Percentiles rank a stretch among this genome's conserved stretches.
phyloP scores from a whole-genome alignment of 257 asterid species.

The Cynanchum wilfordii region DNA sequence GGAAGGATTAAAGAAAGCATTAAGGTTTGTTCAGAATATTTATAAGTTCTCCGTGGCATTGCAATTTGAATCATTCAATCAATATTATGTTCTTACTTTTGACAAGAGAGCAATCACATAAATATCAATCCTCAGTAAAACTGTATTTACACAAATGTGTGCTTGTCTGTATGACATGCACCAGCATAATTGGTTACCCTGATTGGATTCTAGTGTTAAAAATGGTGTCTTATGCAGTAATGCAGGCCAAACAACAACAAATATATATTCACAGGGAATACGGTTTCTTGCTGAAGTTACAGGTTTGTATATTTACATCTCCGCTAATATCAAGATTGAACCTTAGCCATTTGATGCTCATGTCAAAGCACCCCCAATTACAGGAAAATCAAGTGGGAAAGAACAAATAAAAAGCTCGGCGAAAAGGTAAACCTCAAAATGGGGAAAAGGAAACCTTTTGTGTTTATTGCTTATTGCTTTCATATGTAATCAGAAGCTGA shows the following conservation, averaged over 20 bases:
- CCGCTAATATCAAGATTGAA: not conserved
- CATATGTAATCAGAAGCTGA: not conserved
- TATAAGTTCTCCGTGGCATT: not conserved
- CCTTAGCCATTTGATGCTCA: constrained; percentile 10
- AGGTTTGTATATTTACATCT: constrained; percentile 33
- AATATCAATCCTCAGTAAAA: not conserved
- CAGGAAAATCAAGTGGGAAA: constrained; percentile 40
- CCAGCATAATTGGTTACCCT: not conserved
- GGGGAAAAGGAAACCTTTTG: not conserved
- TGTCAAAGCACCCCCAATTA: not conserved
- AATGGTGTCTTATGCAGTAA: constrained; percentile 39
- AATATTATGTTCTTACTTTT: not conserved
- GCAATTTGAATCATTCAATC: not conserved
- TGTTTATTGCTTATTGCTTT: not conserved
- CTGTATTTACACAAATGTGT: not conserved
- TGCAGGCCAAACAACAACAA: constrained; percentile 79
- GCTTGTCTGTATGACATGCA: not conserved
- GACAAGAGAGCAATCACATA: not conserved
- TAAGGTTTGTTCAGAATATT: constrained; percentile 48
- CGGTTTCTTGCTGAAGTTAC: constrained; percentile 71
- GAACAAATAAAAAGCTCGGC: constrained; percentile 32
- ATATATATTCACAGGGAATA: constrained; percentile 79
- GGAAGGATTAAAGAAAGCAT: constrained; percentile 70
- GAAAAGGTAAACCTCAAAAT: constrained; percentile 39
- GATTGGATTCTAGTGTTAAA: not conserved